Evolutionary conservation across 352 stramenopile genomes (phyloP), one percentile per base, ranked within the genome.

Genomic region (Phytophthora cryptogea): DNA sequence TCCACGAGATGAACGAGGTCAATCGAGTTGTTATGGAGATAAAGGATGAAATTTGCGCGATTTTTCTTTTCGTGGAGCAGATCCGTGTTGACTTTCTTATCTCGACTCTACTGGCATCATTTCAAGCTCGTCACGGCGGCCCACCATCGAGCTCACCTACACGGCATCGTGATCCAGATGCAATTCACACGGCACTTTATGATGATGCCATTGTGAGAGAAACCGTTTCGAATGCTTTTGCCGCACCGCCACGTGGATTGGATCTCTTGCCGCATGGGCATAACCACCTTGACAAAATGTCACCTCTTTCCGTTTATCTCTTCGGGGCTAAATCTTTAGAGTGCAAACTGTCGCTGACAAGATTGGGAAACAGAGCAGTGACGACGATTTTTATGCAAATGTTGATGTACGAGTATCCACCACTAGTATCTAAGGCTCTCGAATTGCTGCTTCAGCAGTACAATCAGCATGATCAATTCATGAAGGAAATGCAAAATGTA

Each of bases 321-420:
- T 80, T 76, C n/a, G 72, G 67, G 17, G 73, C 70, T 8, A 68
- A 63, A 27, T 74, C 75, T 2, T 59, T 88, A 40, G 78, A 88
- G 11, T 89, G 82, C 68, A 84, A 74, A 40, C 73, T 86, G 36
- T 88, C 79, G 32, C 74, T 91, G 0, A 55, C 64, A 8, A 59
- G 66, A 37, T 50, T 91, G 31, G 69, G 75, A 3, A 44, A 49
- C 8, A 76, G 74, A 42, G 62, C 69, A 28, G 65, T 85, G 32
- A 80, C 76, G 10, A 89, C 79, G 2, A 67, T 91, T 17, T 62
- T 91, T 11, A 83, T 89, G 76, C 82, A 91, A 52, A 78, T 89
- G 79, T 69, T 91, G 3, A 89, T 91, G 82, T 89, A 89, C 45
- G 79, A 89, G 50, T 86, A 91, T 58, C 79, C 82, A 13, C 79